phyloP scores from a whole-genome alignment of 345 rosid genomes.

The Camelina neglecta region DNA sequence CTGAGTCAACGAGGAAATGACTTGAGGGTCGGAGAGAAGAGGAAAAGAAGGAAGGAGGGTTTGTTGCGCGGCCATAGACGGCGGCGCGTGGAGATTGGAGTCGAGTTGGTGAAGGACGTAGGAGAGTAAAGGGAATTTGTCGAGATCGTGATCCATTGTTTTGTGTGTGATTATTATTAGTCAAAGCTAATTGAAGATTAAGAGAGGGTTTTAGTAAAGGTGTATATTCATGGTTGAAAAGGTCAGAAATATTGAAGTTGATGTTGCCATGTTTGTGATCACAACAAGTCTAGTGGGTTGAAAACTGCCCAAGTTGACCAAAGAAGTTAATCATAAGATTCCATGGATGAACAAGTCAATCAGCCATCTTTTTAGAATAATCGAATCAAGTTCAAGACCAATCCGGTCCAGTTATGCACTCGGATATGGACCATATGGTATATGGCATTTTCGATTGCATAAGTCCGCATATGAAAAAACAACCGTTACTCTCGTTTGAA shows the following conservation, averaged over 20 bases:
- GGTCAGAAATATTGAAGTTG: conserved; percentile 34
- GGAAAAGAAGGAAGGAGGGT: conserved; percentile 52
- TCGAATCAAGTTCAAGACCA: neutral
- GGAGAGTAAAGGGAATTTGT: conserved; percentile 61
- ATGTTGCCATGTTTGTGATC: conserved; percentile 30
- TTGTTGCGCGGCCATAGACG: conserved; percentile 48
- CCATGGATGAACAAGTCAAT: conserved; percentile 4
- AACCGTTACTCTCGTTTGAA: neutral
- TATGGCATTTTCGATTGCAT: no score
- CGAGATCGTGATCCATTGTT: conserved; percentile 62
- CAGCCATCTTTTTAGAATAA: conserved; percentile 10
- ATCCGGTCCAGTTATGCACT: neutral
- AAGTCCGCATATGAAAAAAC: neutral
- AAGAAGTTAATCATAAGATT: neutral
- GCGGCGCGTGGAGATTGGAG: conserved; percentile 47
- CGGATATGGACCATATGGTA: no score
- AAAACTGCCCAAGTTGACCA: conserved; percentile 13
- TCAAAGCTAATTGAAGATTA: neutral
- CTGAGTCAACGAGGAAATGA: conserved; percentile 57
- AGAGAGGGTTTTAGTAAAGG: conserved; percentile 28
- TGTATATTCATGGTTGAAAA: conserved; percentile 22
- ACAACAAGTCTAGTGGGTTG: neutral
- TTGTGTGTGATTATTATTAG: conserved; percentile 5
- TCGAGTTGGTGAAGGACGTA: conserved; percentile 59
- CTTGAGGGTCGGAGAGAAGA: conserved; percentile 48